Percentiles rank a stretch among this genome's conserved stretches.
phyloP scores from a whole-genome alignment of 2,329 filamentous ascomycete species.

The Rhexocercosporidium sp. region DNA sequence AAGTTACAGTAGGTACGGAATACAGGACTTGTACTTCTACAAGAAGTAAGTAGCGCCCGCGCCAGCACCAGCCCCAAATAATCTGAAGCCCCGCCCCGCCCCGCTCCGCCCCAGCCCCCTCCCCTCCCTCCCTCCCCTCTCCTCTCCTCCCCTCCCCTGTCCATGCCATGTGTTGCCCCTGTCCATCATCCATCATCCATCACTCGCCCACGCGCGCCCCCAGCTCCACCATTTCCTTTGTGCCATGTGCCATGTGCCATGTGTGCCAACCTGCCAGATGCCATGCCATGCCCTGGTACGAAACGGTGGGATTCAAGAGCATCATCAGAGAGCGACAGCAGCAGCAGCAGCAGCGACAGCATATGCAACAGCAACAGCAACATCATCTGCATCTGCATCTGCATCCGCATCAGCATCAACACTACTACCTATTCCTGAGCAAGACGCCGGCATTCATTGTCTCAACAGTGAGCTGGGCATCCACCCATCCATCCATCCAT shows the following conservation, averaged over 20 bases:
- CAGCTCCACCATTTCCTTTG: background rate
- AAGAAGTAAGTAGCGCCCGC: background rate
- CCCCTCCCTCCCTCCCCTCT: too few species aligned
- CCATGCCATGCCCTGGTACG: background rate
- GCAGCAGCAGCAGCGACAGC: too few species aligned
- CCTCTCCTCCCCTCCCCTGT: background rate
- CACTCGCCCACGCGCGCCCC: background rate
- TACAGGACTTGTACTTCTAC: too few species aligned
- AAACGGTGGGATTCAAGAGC: too few species aligned
- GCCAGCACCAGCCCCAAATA: background rate
- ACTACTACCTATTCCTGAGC: background rate
- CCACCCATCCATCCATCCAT: background rate
- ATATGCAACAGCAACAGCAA: too few species aligned
- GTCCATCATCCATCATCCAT: background rate
- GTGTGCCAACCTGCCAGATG: background rate
- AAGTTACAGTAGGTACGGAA: too few species aligned
- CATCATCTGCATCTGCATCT: background rate
- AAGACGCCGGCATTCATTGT: background rate
- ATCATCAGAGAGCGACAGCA: too few species aligned
- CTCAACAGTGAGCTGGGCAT: slow-evolving; percentile 1
- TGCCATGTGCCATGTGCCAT: slow-evolving; percentile 1
- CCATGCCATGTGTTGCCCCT: background rate
- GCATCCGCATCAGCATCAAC: background rate
- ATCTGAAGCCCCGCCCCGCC: too few species aligned
- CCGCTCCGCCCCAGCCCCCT: too few species aligned